A percentile compares a stretch with the other conserved stretches of the same genome.
These are phyloP conservation scores for Apiospora saccharicola DNA, from an alignment of 2,329 filamentous ascomycete genomes.

Conservation along the genomic window DNA sequence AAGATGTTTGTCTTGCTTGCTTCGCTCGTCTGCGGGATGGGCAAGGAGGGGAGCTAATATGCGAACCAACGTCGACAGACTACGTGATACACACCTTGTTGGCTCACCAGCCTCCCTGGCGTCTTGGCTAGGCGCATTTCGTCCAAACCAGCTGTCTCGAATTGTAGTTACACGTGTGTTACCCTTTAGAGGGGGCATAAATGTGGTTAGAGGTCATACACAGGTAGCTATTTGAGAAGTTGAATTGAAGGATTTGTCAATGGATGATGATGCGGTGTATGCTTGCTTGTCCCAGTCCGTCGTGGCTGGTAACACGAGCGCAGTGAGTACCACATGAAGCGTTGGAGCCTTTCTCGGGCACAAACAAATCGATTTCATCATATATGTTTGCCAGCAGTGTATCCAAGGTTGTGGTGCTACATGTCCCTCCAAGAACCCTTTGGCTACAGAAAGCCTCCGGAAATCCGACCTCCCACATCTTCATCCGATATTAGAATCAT, in stretches of 20 bases:
- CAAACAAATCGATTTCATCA: no score
- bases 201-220: neutral
- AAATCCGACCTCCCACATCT: neutral
- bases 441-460: neutral
- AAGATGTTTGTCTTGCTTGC: neutral
- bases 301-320: neutral
- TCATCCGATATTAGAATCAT: neutral
- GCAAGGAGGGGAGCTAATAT: neutral
- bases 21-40: neutral
- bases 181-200: neutral
- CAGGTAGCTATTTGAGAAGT: neutral
- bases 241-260: no score
- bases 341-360: neutral
- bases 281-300: neutral
- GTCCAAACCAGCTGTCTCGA: neutral
- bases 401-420: neutral
- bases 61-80: neutral
- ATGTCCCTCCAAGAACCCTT: neutral
- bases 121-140: neutral
- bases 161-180: neutral
- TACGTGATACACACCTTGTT: neutral
- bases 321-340: neutral
- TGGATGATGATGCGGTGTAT: neutral
- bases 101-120: neutral
- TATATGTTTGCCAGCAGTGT: neutral